Evolutionary conservation across 1,284 basidiomycete species (phyloP).

Genomic region (Leccinum fallax): DNA sequence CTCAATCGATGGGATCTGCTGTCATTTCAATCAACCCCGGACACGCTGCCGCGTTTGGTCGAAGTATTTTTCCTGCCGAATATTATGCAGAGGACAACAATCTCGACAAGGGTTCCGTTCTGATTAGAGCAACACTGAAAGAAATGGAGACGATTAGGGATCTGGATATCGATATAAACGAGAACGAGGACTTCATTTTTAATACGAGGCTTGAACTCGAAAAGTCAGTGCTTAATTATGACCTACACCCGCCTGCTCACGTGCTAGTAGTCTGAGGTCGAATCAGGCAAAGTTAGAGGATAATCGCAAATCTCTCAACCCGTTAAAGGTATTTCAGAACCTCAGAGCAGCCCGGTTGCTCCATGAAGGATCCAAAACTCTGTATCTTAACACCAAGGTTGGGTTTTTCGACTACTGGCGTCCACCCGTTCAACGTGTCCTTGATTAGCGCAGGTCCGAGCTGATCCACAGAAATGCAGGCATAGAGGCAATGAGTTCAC

Average conservation of each 20-base stretch:
- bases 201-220: slow-evolving; percentile 5
- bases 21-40: slow-evolving; percentile 6
- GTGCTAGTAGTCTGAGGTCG: not conserved
- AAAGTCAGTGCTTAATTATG: not conserved
- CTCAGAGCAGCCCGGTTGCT: slow-evolving; percentile 9
- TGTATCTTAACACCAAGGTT: slow-evolving; percentile 12
- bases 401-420: not conserved
- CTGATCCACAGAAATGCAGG: not conserved
- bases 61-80: slow-evolving; percentile 10
- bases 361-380: not conserved
- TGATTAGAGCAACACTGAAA: slow-evolving; percentile 14
- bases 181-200: not conserved
- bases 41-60: not conserved
- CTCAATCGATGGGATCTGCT: too few relatives aligned
- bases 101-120: slow-evolving; percentile 16
- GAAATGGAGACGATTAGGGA: slow-evolving; percentile 6
- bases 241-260: not conserved
- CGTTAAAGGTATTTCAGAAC: not conserved
- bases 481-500: not conserved
- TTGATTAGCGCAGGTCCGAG: slow-evolving; percentile 15
- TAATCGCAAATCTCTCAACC: slow-evolving; percentile 10
- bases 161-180: slow-evolving; percentile 6
- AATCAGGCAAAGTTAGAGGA: not conserved
- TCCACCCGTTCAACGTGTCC: not conserved
- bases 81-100: not conserved